Conservation (phyloP, 202 grass and related monocot species). For the Alloteropsis angusta region DNA sequence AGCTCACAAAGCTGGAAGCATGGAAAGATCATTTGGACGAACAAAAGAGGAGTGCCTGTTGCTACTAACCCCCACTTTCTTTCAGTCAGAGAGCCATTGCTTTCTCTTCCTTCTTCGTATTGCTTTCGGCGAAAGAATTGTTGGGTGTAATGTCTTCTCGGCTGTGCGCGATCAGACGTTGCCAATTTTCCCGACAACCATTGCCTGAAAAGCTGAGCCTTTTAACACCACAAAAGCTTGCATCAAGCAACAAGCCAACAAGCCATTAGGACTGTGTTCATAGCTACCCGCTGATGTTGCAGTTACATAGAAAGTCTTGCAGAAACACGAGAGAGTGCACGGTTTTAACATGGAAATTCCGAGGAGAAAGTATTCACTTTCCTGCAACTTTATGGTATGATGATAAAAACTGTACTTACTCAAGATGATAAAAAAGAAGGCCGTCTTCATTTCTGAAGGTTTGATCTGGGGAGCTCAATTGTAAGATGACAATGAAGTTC, state of each 20-base stretch:
- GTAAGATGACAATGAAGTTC: background rate
- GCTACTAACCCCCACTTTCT: background rate
- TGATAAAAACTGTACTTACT: no score
- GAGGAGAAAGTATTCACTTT: background rate
- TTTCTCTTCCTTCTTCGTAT: background rate
- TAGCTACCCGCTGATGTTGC: background rate
- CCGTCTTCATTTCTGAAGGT: slow-evolving; percentile 15
- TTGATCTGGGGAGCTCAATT: background rate
- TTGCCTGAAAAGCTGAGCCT: slow-evolving; percentile 19
- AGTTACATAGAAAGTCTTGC: background rate
- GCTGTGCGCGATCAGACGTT: background rate
- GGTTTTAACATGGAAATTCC: background rate
- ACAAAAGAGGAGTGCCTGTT: background rate
- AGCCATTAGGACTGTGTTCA: background rate
- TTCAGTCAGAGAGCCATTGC: background rate
- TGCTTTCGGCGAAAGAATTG: slow-evolving; percentile 1
- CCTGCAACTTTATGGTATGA: background rate
- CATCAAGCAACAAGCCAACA: background rate
- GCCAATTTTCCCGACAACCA: slow-evolving; percentile 9
- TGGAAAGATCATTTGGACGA: background rate
- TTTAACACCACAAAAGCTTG: background rate
- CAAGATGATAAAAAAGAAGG: background rate
- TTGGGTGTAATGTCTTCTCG: background rate
- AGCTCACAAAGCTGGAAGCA: background rate
- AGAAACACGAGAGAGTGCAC: background rate